These are phyloP conservation scores for Phytopythium helicoides DNA, from an alignment of 352 stramenopile species.

Conservation along the genomic window DNA sequence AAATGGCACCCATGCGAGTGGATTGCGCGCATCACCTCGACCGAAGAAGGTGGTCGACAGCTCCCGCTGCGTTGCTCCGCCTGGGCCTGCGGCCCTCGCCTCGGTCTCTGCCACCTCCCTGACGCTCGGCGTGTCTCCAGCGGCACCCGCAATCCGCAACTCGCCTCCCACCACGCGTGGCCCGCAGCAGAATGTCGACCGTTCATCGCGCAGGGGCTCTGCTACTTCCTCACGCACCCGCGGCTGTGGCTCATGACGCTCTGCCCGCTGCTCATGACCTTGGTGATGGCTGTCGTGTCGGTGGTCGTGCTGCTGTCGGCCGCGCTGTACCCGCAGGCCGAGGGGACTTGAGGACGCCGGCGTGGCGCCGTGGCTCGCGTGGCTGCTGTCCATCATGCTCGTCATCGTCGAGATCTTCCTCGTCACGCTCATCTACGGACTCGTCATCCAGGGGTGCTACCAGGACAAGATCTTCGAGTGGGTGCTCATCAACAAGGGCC, in stretches of 20 bases:
- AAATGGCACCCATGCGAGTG: too few species aligned
- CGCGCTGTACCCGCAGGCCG: slow-evolving; percentile 39
- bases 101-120: too few species aligned
- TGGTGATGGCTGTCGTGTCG: slow-evolving; percentile 35
- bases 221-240: slow-evolving; percentile 48
- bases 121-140: too few species aligned
- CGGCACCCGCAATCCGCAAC: too few species aligned
- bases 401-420: slow-evolving; percentile 59
- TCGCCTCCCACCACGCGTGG: too few species aligned
- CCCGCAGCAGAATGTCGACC: slow-evolving; percentile 29
- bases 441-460: slow-evolving; percentile 45
- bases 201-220: slow-evolving; percentile 26
- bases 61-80: too few species aligned
- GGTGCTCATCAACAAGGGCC: slow-evolving; percentile 38
- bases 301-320: slow-evolving; percentile 41
- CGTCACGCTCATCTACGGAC: slow-evolving; percentile 47
- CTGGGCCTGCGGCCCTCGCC: too few species aligned
- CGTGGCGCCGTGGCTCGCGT: slow-evolving; percentile 36
- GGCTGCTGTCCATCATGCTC: slow-evolving; percentile 49
- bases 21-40: too few species aligned
- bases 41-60: too few species aligned
- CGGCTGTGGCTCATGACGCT: slow-evolving; percentile 43
- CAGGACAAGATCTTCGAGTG: slow-evolving; percentile 53
- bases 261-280: slow-evolving; percentile 45
- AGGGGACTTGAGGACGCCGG: slow-evolving; percentile 30